Percentiles rank a stretch among this genome's conserved stretches.
phyloP scores from a whole-genome alignment of 345 rosid genomes.

The Eucalyptus tenuipes region DNA sequence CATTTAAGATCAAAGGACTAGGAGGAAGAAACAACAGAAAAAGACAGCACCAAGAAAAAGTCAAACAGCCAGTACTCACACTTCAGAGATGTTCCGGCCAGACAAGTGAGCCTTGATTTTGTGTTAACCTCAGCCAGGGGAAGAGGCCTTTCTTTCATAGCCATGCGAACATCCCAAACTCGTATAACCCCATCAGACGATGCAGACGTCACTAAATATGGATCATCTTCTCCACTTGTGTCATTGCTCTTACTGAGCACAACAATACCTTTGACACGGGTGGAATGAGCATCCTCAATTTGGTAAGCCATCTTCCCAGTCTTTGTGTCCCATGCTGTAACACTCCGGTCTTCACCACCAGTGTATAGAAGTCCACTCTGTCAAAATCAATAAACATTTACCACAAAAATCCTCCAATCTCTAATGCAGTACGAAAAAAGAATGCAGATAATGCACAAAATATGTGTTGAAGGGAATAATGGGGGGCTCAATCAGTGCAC shows the following conservation, averaged over 20 bases:
- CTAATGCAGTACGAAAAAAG: not conserved
- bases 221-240: conserved; percentile 29
- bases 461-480: not conserved
- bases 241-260: conserved; percentile 40
- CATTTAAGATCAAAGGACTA: not conserved
- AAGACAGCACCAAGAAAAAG: not conserved
- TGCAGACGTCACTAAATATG: conserved; percentile 68
- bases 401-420: not conserved
- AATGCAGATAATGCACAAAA: not conserved
- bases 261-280: conserved; percentile 83
- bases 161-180: conserved; percentile 89
- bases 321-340: conserved; percentile 87
- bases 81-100: conserved; percentile 69
- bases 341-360: conserved; percentile 78
- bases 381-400: not conserved
- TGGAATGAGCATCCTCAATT: conserved; percentile 66
- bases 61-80: conserved; percentile 24
- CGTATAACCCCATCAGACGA: conserved; percentile 88
- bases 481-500: not conserved
- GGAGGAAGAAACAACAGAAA: not conserved
- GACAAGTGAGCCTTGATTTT: conserved; percentile 87
- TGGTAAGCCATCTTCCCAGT: conserved; percentile 69
- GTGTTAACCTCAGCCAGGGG: conserved; percentile 78
- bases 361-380: conserved; percentile 71
- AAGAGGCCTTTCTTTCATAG: conserved; percentile 43